phyloP scores from a whole-genome alignment of 2,329 filamentous ascomycete species.

The Cercospora canescens region DNA sequence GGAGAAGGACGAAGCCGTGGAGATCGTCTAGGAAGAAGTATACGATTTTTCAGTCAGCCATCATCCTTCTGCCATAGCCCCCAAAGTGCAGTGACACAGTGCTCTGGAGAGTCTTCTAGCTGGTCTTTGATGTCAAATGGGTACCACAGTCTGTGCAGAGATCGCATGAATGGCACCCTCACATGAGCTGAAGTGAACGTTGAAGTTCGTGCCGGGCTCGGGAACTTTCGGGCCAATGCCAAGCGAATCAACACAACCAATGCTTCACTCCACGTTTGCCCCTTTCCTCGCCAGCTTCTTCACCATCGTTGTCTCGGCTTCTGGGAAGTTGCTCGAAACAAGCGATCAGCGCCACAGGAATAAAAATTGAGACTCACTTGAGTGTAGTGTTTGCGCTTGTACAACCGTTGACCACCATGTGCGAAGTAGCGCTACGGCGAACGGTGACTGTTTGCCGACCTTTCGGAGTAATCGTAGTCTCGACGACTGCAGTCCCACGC shows the following conservation, averaged over 20 bases:
- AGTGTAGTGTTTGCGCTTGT: not conserved
- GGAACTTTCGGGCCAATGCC: not conserved
- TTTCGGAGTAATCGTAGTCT: not conserved
- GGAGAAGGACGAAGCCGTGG: constrained; percentile 2
- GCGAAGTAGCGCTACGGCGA: not conserved
- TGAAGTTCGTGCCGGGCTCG: not conserved
- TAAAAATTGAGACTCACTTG: not conserved
- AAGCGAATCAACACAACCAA: not conserved
- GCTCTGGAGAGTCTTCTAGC: no score
- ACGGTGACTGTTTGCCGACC: not conserved
- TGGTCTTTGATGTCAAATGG: no score
- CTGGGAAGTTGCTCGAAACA: not conserved
- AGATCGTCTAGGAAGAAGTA: not conserved
- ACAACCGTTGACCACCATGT: not conserved
- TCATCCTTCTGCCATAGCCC: not conserved
- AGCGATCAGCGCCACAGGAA: not conserved
- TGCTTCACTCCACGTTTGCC: not conserved
- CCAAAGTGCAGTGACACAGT: no score
- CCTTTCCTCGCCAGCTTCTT: not conserved
- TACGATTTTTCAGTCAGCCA: not conserved
- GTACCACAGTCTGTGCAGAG: not conserved
- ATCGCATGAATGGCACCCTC: not conserved
- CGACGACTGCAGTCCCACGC: not conserved
- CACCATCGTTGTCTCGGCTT: not conserved
- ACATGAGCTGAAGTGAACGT: not conserved